Evolutionary conservation across 23 red algal species (phyloP).

Genomic region (Gracilaria domingensis): DNA sequence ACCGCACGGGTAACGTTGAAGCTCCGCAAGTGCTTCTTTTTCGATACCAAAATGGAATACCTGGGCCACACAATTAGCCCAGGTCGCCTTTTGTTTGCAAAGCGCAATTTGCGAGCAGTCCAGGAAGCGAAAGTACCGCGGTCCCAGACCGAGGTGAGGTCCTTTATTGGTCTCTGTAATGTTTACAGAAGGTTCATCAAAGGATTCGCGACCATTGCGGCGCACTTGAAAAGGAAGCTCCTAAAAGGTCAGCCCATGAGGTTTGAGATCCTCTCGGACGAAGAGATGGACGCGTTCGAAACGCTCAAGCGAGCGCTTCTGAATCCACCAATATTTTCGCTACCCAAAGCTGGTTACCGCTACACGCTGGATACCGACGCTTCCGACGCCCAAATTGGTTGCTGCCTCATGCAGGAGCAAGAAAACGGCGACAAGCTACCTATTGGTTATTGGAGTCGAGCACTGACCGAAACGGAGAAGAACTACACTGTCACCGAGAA

Average conservation of each 20-base stretch:
- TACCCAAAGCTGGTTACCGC: constrained; percentile 9
- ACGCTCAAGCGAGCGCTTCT: neutral
- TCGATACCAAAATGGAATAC: constrained; percentile 16
- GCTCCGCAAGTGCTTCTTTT: constrained; percentile 36
- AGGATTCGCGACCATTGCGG: constrained; percentile 41
- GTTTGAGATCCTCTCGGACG: neutral
- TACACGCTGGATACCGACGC: constrained; percentile 33
- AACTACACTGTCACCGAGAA: constrained; percentile 25
- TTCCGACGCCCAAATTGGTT: constrained; percentile 10
- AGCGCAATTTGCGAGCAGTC: constrained; percentile 17
- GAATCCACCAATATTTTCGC: constrained; percentile 10
- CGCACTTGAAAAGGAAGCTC: neutral
- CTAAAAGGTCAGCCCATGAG: neutral
- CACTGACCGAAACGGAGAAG: neutral
- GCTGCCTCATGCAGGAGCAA: constrained; percentile 31
- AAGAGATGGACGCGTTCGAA: constrained; percentile 4
- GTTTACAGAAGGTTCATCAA: constrained; percentile 52
- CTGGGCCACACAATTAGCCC: constrained; percentile 42
- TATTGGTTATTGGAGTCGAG: constrained; percentile 29
- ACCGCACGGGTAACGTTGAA: constrained; percentile 6
- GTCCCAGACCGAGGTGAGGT: constrained; percentile 34
- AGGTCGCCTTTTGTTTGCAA: neutral
- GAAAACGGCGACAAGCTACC: constrained; percentile 30
- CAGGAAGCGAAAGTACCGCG: constrained; percentile 1
- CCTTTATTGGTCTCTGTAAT: constrained; percentile 32